Conservation (phyloP, 345 rosid genomes). For the Triadica sebifera region DNA sequence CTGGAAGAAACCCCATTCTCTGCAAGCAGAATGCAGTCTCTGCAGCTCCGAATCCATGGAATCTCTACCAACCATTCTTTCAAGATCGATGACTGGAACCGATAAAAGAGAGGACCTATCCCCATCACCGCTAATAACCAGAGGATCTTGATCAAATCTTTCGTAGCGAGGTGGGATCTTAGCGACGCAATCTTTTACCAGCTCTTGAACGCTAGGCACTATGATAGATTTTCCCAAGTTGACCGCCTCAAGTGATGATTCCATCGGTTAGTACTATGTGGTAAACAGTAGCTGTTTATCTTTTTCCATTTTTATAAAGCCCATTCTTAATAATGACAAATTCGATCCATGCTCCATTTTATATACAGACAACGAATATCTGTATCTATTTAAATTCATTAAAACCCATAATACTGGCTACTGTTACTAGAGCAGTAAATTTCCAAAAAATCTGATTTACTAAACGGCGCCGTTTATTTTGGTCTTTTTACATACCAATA, state of each 20-base stretch:
- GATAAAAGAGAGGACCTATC: conserved; percentile 13
- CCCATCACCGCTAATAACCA: background rate
- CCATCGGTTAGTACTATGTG: background rate
- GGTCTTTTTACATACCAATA: too few species aligned
- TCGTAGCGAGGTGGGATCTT: conserved; percentile 43
- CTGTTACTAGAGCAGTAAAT: too few species aligned
- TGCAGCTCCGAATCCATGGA: conserved; percentile 27
- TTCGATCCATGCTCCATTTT: too few species aligned
- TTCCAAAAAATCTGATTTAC: too few species aligned
- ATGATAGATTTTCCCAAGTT: conserved; percentile 47
- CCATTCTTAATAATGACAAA: too few species aligned
- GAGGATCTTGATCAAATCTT: conserved; percentile 19
- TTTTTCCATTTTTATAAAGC: too few species aligned
- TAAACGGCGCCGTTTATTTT: too few species aligned
- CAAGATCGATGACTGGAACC: conserved; percentile 42
- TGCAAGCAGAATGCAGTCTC: conserved; percentile 41
- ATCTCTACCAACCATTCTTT: conserved; percentile 21
- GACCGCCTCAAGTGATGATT: conserved; percentile 38
- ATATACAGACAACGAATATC: too few species aligned
- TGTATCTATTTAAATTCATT: too few species aligned
- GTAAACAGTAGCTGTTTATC: too few species aligned
- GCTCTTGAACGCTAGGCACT: conserved; percentile 60
- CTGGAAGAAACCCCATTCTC: conserved; percentile 49
- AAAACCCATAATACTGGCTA: too few species aligned
- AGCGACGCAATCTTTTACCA: conserved; percentile 29